Percentiles rank a stretch among this genome's conserved stretches.
These are phyloP conservation scores for Apiospora marii DNA, from an alignment of 2,329 filamentous ascomycete species.

Conservation along the genomic window DNA sequence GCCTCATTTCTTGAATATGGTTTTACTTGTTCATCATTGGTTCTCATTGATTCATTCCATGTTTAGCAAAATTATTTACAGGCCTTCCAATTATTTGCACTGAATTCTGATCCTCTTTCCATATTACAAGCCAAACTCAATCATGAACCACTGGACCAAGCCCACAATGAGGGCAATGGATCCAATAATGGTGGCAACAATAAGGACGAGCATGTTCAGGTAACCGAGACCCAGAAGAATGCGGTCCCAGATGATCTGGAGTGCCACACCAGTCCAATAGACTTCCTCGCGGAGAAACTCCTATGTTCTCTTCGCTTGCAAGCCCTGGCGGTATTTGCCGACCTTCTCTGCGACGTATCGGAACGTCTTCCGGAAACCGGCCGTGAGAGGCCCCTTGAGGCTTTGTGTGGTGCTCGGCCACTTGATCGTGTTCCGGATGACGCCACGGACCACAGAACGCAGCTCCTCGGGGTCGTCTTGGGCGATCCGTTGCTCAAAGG, in stretches of 20 bases:
- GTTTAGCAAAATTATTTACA: conserved; percentile 16
- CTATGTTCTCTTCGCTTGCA: neutral
- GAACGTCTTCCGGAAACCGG: conserved; percentile 73
- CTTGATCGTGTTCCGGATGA: conserved; percentile 86
- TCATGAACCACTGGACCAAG: neutral
- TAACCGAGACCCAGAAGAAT: neutral
- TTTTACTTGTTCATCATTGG: neutral
- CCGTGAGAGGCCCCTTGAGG: conserved; percentile 82
- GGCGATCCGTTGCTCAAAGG: conserved; percentile 87
- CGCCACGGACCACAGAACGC: conserved; percentile 72
- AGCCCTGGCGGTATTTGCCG: conserved; percentile 65
- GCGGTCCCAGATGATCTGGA: neutral
- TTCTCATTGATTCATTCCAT: neutral
- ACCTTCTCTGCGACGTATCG: conserved; percentile 87
- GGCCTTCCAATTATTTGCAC: neutral
- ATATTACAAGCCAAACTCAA: neutral
- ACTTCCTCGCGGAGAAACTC: conserved; percentile 2
- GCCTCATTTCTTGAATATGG: neutral
- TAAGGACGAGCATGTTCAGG: neutral
- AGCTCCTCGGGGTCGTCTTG: conserved; percentile 72
- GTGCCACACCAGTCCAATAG: neutral
- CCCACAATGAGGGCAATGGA: neutral
- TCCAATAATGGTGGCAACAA: neutral
- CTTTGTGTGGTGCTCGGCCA: conserved; percentile 94
- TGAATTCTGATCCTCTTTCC: neutral